phyloP scores from a whole-genome alignment of 78 protist species.

The Protostelium mycophagum region DNA sequence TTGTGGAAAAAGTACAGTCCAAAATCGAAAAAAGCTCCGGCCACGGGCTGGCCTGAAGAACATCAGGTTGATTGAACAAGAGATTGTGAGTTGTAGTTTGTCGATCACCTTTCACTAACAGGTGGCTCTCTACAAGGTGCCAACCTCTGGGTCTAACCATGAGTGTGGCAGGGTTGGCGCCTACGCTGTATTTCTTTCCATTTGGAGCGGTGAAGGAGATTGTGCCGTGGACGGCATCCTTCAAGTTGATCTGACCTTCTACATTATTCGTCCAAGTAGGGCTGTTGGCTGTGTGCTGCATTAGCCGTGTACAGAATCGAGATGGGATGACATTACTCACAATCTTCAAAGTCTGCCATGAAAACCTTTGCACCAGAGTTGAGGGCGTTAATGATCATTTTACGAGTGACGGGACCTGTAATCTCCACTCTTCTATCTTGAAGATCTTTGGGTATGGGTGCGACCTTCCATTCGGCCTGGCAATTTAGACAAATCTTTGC shows the following conservation, averaged over 20 bases:
- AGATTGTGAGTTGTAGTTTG: not conserved
- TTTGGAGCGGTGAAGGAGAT: conserved; percentile 36
- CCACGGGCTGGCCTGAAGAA: conserved; percentile 12
- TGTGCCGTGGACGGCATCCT: conserved; percentile 51
- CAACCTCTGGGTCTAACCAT: conserved; percentile 71
- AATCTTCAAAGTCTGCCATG: conserved; percentile 80
- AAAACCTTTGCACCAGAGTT: conserved; percentile 72
- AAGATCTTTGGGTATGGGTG: conserved; percentile 56
- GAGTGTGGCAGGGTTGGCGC: conserved; percentile 30
- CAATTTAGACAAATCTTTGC: not conserved
- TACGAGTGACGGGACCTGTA: conserved; percentile 74
- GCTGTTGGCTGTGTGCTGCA: conserved; percentile 28
- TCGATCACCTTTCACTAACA: conserved; percentile 49
- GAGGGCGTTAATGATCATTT: conserved; percentile 79
- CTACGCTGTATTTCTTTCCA: conserved; percentile 40
- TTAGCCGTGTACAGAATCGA: not conserved
- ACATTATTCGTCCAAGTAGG: conserved; percentile 69
- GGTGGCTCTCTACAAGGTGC: conserved; percentile 66
- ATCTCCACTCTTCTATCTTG: conserved; percentile 79
- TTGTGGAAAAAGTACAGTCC: conserved; percentile 72
- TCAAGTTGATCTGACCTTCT: conserved; percentile 61
- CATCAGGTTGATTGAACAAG: not conserved
- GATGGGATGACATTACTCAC: not conserved
- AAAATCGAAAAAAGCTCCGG: conserved; percentile 71
- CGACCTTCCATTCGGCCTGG: conserved; percentile 42